Percentiles rank a stretch among this genome's conserved stretches.
These are phyloP conservation scores for Hirschioporus abietinus DNA, from an alignment of 768 basidiomycete species.

Conservation along the genomic window DNA sequence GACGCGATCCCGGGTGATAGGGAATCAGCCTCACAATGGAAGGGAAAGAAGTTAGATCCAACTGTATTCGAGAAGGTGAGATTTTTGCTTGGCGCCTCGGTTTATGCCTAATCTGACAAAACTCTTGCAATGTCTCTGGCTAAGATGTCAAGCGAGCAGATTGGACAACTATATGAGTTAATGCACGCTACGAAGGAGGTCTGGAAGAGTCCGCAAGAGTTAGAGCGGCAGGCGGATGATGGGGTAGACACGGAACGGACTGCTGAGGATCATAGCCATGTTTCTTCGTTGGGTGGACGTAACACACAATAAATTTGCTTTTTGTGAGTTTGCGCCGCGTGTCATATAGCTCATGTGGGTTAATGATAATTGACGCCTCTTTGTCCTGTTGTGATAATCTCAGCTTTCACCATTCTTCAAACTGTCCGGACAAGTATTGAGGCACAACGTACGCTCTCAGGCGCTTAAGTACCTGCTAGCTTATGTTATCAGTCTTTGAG, in stretches of 20 bases:
- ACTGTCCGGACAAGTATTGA: neutral
- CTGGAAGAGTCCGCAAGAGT: conserved; percentile 7
- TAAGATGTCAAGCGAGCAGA: conserved; percentile 86
- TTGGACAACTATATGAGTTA: conserved; percentile 91
- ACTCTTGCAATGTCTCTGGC: neutral
- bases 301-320: conserved; percentile 2
- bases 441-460: neutral
- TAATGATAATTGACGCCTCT: neutral
- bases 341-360: neutral
- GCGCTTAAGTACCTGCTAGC: neutral
- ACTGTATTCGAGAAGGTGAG: conserved; percentile 72
- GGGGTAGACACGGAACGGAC: neutral
- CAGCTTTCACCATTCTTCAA: neutral
- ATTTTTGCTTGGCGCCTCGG: neutral
- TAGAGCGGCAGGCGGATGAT: neutral
- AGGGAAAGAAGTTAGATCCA: conserved; percentile 64
- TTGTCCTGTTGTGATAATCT: neutral
- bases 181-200: conserved; percentile 42
- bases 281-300: conserved; percentile 4
- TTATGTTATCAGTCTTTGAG: neutral
- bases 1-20: conserved; percentile 55
- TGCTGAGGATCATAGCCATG: neutral
- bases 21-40: conserved; percentile 38
- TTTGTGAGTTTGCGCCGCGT: neutral
- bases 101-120: conserved; percentile 2